Base-by-base conservation (phyloP, 331 rosid genomes). In the Malus hybrid region DNA sequence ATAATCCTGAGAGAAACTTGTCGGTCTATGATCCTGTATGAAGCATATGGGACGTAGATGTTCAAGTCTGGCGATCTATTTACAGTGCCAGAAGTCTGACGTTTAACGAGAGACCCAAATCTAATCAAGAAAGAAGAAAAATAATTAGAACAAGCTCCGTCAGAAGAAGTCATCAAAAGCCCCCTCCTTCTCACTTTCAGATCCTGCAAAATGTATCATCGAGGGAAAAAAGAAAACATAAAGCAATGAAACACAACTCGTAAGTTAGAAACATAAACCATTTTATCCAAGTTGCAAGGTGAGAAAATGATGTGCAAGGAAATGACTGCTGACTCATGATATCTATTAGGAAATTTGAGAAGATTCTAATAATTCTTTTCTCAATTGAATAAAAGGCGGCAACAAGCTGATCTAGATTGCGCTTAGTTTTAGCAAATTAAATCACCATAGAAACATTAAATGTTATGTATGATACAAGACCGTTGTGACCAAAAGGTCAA, bases 131-230 rank as follows among this genome's bases (percentile, higher is more conserved):
- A 78, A 53, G 67, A 71, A 71, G 60, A 52, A 61, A 42, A 32
- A 62, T 71, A 63, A 63, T 56, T 82, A 76, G 82, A 82, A 74
- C 57, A 80, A 61, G 72, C 75, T 77, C 82, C 77, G 82, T 88
- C 82, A 93, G 91, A 93, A 93, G 89, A 78, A 84, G 83, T 88
- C 98, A 74, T 90, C 96, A 83, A 93, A 93, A 71, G 94, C 77
- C 68, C 96, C 93, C 87, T 84, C 55, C 77, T 62, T 84, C 63
- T 77, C 89, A 83, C 82, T 80, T 85, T 86, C 94, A 65, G 85
- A 78, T 84, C 96, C 97, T 91, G 96, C 91, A 86, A 42, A 10
- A 80, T 57, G 82, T 22, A 67, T 30, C 86, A 84, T 66, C 68
- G 74, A 79, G 82, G 72, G 46, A 52, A 65, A 57, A 81, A 67